Evolutionary conservation across 768 basidiomycete genomes (phyloP), one percentile per base, ranked within the genome.

Genomic region (Chlorophyllum brunneum): DNA sequence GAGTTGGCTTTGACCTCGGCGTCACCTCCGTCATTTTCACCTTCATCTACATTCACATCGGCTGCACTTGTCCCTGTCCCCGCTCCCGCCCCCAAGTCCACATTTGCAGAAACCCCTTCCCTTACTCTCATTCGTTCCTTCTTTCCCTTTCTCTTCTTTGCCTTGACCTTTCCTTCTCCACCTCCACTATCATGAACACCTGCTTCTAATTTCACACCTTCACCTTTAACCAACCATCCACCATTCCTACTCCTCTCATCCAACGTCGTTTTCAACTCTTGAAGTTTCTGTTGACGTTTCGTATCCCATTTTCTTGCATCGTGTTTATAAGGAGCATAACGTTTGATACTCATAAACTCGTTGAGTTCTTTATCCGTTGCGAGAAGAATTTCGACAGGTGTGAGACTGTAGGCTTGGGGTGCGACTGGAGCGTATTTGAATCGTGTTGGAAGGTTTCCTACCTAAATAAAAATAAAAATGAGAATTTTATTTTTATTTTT

Each of bases 311-410:
- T 72, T n/a, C 63, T 39, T 3, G 58, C 56, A 29, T 65, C 67
- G 26, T 62, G 68, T 59, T 67, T 73, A 67, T 98, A 98, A 5
- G 97, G 92, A 13, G 95, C 97, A 58, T 92, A 79, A 66, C 88
- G 88, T 70, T 92, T 95, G 60, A 98, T 74, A 38, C 87, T 81
- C 69, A 95, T 80, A 67, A 92, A 92, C 53, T 89, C 78, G 70
- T 98, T 99, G 43, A 99, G 79, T 64, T 99, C 97, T 50, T 83
- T 76, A 68, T 99, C 95, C 2, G 86, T 91, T 5, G 95, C 94
- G 62, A 92, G 78, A 22, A 99, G 76, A 56, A 98, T 91, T 61
- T 99, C 95, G 3, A 77, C 82, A 0, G 95, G 82, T 1, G 83
- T 79, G 36, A 99, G 81, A 1, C 80, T 83, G 67, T 78, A 95